These are phyloP conservation scores for Nemophila menziesii DNA, from an alignment of 257 asterid species.

Conservation along the genomic window DNA sequence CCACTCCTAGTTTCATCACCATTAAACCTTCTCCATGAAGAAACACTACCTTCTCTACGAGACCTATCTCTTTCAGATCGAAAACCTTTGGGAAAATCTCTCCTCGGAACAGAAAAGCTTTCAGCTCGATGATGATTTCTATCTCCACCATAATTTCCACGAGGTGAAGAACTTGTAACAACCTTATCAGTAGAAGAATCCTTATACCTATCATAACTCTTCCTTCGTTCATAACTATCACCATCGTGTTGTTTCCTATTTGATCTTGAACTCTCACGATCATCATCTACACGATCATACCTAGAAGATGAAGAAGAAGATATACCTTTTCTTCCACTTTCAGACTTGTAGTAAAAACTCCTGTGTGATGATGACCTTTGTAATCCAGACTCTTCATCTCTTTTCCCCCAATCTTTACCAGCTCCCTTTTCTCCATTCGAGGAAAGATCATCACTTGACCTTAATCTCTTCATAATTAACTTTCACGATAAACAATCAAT, in stretches of 20 bases:
- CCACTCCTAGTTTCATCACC: constrained; percentile 53
- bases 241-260: constrained; percentile 56
- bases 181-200: constrained; percentile 57
- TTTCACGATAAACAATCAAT: neutral
- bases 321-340: constrained; percentile 52
- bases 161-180: constrained; percentile 55
- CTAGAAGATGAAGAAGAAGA: constrained; percentile 62
- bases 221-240: constrained; percentile 62
- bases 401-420: constrained; percentile 73
- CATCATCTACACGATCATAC: constrained; percentile 72
- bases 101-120: constrained; percentile 79
- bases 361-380: constrained; percentile 68
- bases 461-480: constrained; percentile 63
- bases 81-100: constrained; percentile 88
- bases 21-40: constrained; percentile 83
- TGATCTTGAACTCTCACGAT: constrained; percentile 58
- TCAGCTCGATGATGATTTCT: constrained; percentile 66
- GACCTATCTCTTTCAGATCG: constrained; percentile 95
- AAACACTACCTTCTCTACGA: constrained; percentile 59
- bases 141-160: constrained; percentile 55
- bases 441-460: constrained; percentile 80
- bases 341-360: constrained; percentile 65
- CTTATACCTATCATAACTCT: constrained; percentile 56
- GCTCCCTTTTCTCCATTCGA: constrained; percentile 62
- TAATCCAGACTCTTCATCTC: constrained; percentile 48